phyloP scores from a whole-genome alignment of 768 basidiomycete genomes.

The Leccinum rimulosum region DNA sequence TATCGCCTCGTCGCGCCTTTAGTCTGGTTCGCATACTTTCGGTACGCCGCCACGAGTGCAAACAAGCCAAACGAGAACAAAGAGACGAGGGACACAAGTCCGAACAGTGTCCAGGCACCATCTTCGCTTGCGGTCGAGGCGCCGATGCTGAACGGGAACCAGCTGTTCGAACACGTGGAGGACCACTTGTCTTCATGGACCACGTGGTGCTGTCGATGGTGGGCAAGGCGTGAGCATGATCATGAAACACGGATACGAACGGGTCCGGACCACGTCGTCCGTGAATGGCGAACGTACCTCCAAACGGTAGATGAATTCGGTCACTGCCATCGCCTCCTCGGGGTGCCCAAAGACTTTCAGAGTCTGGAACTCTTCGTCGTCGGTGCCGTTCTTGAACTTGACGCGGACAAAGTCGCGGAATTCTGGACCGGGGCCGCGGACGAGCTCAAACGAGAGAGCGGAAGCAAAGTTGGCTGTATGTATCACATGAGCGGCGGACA shows the following conservation, averaged over 20 bases:
- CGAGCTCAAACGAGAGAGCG: constrained; percentile 71
- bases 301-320: constrained; percentile 78
- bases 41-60: constrained; percentile 11
- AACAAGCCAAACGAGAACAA: constrained; percentile 15
- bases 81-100: constrained; percentile 4
- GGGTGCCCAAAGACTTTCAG: constrained; percentile 70
- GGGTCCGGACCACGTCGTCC: constrained; percentile 30
- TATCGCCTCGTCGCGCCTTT: constrained; percentile 13
- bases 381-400: constrained; percentile 80
- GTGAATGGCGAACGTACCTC: constrained; percentile 47
- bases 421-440: constrained; percentile 72
- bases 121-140: constrained; percentile 1
- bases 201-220: constrained; percentile 23
- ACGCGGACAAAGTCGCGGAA: constrained; percentile 76
- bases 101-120: not conserved
- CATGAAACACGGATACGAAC: not conserved
- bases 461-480: constrained; percentile 65
- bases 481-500: not conserved
- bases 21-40: constrained; percentile 2
- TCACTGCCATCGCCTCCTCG: constrained; percentile 66
- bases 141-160: constrained; percentile 22
- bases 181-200: constrained; percentile 40
- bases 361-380: constrained; percentile 50
- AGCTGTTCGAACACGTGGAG: constrained; percentile 35
- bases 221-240: not conserved